These are phyloP conservation scores for Jackrogersella multiformis DNA, from an alignment of 495 filamentous ascomycete species.

Conservation along the genomic window DNA sequence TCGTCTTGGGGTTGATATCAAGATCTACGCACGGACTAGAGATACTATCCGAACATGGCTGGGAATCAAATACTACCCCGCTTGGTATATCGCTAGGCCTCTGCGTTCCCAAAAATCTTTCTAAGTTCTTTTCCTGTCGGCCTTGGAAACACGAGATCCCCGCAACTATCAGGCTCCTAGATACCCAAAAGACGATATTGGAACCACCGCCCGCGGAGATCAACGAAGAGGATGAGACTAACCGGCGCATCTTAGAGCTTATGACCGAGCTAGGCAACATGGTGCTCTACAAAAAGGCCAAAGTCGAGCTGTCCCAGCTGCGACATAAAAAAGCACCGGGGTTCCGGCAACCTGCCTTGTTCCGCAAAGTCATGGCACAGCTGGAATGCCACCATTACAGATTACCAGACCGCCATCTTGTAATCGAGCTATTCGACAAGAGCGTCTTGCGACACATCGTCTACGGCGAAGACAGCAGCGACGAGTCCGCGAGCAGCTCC, in stretches of 20 bases:
- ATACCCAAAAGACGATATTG: constrained; percentile 55
- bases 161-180: constrained; percentile 51
- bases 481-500: constrained; percentile 49
- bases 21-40: constrained; percentile 91
- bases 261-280: constrained; percentile 89
- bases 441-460: constrained; percentile 84
- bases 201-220: constrained; percentile 46
- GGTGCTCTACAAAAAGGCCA: constrained; percentile 80
- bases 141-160: constrained; percentile 59
- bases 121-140: constrained; percentile 72
- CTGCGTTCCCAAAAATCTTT: constrained; percentile 82
- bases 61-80: constrained; percentile 88
- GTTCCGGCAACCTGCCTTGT: constrained; percentile 80
- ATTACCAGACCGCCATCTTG: constrained; percentile 81
- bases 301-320: constrained; percentile 72
- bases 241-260: constrained; percentile 78
- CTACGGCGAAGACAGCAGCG: constrained; percentile 59
- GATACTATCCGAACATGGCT: constrained; percentile 84
- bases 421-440: constrained; percentile 94
- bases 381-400: constrained; percentile 93
- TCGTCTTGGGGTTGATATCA: constrained; percentile 91
- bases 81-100: constrained; percentile 85
- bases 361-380: constrained; percentile 81
- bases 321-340: constrained; percentile 64
- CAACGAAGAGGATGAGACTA: constrained; percentile 56